Percentiles rank a stretch among this genome's conserved stretches.
Evolutionary conservation across 2,329 filamentous ascomycete genomes (phyloP).

Genomic region (Stagonosporopsis tanaceti): DNA sequence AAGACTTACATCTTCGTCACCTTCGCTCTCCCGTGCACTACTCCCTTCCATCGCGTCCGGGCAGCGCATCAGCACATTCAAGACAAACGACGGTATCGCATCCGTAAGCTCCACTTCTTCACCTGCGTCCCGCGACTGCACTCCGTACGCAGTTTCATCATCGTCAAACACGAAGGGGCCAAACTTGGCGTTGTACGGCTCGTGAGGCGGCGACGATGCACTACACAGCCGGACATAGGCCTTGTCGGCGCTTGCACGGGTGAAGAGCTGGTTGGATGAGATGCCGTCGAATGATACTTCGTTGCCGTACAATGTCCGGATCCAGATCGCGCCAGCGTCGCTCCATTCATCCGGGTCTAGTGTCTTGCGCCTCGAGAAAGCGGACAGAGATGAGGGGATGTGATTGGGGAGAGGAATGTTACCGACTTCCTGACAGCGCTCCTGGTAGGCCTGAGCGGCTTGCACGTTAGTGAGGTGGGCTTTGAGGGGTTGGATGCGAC

Average conservation of each 20-base stretch:
- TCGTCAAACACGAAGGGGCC: neutral
- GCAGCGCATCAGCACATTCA: neutral
- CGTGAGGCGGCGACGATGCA: neutral
- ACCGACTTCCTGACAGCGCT: no score
- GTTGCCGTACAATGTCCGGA: no score
- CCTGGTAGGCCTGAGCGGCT: no score
- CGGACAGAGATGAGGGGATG: no score
- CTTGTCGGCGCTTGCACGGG: neutral
- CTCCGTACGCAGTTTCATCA: neutral
- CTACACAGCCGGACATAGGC: neutral
- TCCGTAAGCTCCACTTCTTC: neutral
- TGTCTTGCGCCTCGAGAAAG: no score
- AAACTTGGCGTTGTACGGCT: neutral
- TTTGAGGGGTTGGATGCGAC: no score
- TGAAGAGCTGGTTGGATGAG: neutral
- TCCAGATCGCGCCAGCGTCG: no score
- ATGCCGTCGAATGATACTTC: no score
- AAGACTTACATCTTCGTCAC: neutral
- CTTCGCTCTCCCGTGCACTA: neutral
- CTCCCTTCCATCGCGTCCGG: neutral
- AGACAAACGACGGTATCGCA: neutral
- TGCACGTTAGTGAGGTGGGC: no score
- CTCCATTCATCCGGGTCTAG: no score
- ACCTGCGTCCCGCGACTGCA: neutral
- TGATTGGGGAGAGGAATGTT: no score